phyloP scores from a whole-genome alignment of 2,329 filamentous ascomycete genomes.

The Arthrobotrys musiformis region DNA sequence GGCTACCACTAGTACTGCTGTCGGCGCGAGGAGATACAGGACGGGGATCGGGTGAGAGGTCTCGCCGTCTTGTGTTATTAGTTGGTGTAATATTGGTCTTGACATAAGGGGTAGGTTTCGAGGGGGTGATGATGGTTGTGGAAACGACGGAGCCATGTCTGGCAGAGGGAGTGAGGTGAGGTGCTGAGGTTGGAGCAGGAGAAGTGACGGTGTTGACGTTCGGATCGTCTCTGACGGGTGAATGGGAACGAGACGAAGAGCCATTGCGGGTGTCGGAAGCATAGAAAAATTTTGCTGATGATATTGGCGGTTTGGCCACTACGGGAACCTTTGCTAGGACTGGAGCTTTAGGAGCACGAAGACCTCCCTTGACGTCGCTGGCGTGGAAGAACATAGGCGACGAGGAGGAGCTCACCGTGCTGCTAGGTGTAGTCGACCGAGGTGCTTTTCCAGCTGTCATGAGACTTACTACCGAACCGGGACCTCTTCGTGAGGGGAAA shows the following conservation, averaged over 20 bases:
- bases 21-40: constrained; percentile 45
- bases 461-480: constrained; percentile 56
- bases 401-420: constrained; percentile 62
- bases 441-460: constrained; percentile 59
- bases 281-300: constrained; percentile 75
- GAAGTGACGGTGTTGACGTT: constrained; percentile 20
- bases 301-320: constrained; percentile 63
- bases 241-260: constrained; percentile 44
- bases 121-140: constrained; percentile 26
- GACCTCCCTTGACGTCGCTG: constrained; percentile 72
- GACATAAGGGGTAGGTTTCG: constrained; percentile 42
- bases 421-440: constrained; percentile 60
- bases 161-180: constrained; percentile 2
- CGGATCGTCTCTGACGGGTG: constrained; percentile 37
- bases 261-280: constrained; percentile 70
- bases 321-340: constrained; percentile 57
- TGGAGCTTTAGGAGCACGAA: constrained; percentile 62
- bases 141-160: constrained; percentile 44
- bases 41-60: constrained; percentile 42
- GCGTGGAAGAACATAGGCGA: constrained; percentile 89
- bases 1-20: constrained; percentile 47
- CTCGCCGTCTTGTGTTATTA: constrained; percentile 25
- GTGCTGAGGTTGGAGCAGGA: constrained; percentile 1
- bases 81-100: constrained; percentile 29
- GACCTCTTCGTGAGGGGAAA: constrained; percentile 18